A percentile compares a stretch with the other conserved stretches of the same genome.
phyloP scores from a whole-genome alignment of 352 stramenopile genomes.

The Pythium folliculosum region DNA sequence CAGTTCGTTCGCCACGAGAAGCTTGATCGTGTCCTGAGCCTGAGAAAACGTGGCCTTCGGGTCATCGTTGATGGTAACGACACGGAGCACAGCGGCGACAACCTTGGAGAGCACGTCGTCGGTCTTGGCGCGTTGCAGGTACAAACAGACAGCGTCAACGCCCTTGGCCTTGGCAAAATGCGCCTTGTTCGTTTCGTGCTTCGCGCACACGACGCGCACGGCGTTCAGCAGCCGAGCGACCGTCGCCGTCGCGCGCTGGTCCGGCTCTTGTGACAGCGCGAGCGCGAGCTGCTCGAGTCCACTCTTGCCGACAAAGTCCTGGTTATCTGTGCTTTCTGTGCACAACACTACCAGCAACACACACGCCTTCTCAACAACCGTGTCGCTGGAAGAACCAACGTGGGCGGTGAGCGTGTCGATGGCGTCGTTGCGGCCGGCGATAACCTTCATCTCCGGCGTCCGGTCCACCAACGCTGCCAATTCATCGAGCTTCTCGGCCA shows the following conservation, averaged over 20 bases:
- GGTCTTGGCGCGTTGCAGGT: conserved; percentile 33
- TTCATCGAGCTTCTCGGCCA: conserved; percentile 12
- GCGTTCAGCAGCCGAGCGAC: conserved; percentile 33
- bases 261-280: conserved; percentile 23
- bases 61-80: conserved; percentile 76
- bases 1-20: conserved; percentile 49
- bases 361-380: conserved; percentile 13
- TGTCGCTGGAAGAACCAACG: conserved; percentile 23
- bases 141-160: conserved; percentile 37
- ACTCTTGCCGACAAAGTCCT: conserved; percentile 53
- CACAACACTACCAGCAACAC: conserved; percentile 42
- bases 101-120: conserved; percentile 50
- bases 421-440: conserved; percentile 59
- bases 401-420: conserved; percentile 48
- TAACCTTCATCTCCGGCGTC: conserved; percentile 55
- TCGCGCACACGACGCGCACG: conserved; percentile 47
- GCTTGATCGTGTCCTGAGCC: conserved; percentile 69
- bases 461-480: conserved; percentile 37
- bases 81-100: conserved; percentile 51
- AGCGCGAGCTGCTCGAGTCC: conserved; percentile 44
- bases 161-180: conserved; percentile 57
- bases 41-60: conserved; percentile 65
- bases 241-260: conserved; percentile 16
- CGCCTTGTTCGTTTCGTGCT: conserved; percentile 74
- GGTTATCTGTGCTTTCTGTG: conserved; percentile 53